Evolutionary conservation across 73 alveolate species (phyloP), one percentile per base, ranked within the genome.

Genomic region (Paraurostyla sp.): DNA sequence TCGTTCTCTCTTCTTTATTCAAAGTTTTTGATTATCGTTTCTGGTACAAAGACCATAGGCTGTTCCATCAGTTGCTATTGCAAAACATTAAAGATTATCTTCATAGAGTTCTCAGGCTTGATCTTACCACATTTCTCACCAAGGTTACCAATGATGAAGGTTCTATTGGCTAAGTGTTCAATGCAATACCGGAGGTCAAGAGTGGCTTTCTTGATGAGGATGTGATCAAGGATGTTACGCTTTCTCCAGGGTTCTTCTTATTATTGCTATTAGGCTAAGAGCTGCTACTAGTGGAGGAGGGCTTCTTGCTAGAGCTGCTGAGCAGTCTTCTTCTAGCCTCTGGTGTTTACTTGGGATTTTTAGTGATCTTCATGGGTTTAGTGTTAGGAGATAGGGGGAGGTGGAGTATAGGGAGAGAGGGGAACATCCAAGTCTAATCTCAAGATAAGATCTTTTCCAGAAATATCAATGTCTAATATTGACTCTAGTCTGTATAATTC

Each of bases 371-470:
- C 86, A 16, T 32, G 32, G 46, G 86, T 73, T 22, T 40, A 33
- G 6, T 48, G 20, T 13, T 18, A 25, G 27, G 86, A 73, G 15
- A 38, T 15, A 1, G 59, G 84, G 35, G 78, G 88, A 16, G 92
- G 91, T 0, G 95, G 93, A 6, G 52, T 83, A 52, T 58, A 54
- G 6, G 87, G 85, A 4, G 71, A 33, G 2, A 91, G 89, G 0
- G 96, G 96, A 22, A 91, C 95, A 71, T 93, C 95, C n/a, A 93
- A 76, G 63, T 93, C 95, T n/a, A 93, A 87, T 85, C 97, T 83
- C 62, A 93, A 62, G 22, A 93, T 49, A 7, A 93, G 92, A 41
- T 91, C 93, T 54, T 91, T 93, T 40, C 96, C 96, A 59, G 90
- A 93, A 25, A 93, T 45, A 50, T 92, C 97, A 30, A 78, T 76